Base-by-base conservation (phyloP, 2,329 filamentous ascomycete genomes). In the Diaporthe citrichinensis region DNA sequence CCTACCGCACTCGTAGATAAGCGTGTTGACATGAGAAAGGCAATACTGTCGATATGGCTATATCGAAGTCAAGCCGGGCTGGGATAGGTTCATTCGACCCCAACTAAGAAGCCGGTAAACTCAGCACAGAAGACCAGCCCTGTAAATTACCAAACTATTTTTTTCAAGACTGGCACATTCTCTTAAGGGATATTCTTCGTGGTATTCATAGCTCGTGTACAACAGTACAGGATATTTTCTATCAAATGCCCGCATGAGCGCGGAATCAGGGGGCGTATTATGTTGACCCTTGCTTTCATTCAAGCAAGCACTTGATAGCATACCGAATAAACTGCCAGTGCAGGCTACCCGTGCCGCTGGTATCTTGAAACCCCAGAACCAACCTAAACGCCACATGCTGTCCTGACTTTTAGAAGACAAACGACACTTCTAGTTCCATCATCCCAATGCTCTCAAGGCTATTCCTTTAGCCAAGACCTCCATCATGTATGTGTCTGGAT, bases 331-430 rank as follows among this genome's bases (percentile, higher is more conserved):
- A n/a, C 55, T 67, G 17, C 36, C 61, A 68, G 41, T 36, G 57
- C 71, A 55, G 58, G 67, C 49, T 36, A 46, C 65, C 44, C 31
- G 17, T 39, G 57, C 49, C 49, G 51, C 65, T 67, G 72, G 72
- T 76, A 76, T 74, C 72, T 76, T 61, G 23, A 76, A 74, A n/a
- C 39, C 49, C 65, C 49, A 41, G 9, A 23, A 41, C 20, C 5
- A 39, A 69, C 34, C 65, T 34, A 55, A 69, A 69, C 65, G 65
- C 65, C 65, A 53, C 65, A 69, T 69, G 65, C 65, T 69, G 46
- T 55, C 65, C 49, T 69, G 65, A 41, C 34, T 69, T 69, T 69
- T 69, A 8, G n/a, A 39, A 69, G 65, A 41, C 49, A 69, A 55
- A 41, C 31, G 20, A 55, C n/a, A 31, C 31, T 41, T 69, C 34